A percentile compares a stretch with the other conserved stretches of the same genome.
phyloP scores from a whole-genome alignment of 257 asterid genomes.

The Linaria vulgaris region DNA sequence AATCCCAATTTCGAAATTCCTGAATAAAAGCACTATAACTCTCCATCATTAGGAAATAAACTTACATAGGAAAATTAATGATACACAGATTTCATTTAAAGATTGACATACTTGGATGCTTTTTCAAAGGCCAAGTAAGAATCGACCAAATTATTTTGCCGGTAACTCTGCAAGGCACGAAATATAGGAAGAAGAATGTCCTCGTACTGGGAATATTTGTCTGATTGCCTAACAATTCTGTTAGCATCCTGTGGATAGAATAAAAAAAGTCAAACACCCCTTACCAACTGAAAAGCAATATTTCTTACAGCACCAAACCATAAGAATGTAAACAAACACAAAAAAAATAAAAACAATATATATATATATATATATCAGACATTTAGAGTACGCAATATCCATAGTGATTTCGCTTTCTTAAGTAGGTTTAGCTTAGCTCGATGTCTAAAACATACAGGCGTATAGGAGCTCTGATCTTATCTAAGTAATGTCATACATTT shows the following conservation, averaged over 20 bases:
- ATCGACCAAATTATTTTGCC: conserved; percentile 62
- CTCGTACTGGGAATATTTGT: conserved; percentile 63
- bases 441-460: too few species aligned
- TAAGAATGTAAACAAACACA: background rate
- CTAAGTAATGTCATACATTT: too few species aligned
- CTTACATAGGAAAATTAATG: conserved; percentile 15
- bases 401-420: too few species aligned
- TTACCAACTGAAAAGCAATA: background rate
- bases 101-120: conserved; percentile 76
- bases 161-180: conserved; percentile 83
- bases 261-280: conserved; percentile 21
- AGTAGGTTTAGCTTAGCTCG: too few species aligned
- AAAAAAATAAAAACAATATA: too few species aligned
- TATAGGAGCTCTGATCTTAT: too few species aligned
- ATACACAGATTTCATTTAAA: conserved; percentile 2
- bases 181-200: conserved; percentile 76
- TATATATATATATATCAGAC: too few species aligned
- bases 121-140: conserved; percentile 82
- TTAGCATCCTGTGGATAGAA: conserved; percentile 65
- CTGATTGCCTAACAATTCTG: conserved; percentile 77
- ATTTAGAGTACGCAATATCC: background rate
- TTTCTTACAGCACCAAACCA: conserved; percentile 3
- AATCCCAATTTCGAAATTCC: conserved; percentile 98
- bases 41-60: conserved; percentile 44
- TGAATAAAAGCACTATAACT: conserved; percentile 83